A percentile compares a stretch with the other conserved stretches of the same genome.
These are phyloP conservation scores for Tricholoma furcatifolium DNA, from an alignment of 768 basidiomycete species.

Conservation along the genomic window DNA sequence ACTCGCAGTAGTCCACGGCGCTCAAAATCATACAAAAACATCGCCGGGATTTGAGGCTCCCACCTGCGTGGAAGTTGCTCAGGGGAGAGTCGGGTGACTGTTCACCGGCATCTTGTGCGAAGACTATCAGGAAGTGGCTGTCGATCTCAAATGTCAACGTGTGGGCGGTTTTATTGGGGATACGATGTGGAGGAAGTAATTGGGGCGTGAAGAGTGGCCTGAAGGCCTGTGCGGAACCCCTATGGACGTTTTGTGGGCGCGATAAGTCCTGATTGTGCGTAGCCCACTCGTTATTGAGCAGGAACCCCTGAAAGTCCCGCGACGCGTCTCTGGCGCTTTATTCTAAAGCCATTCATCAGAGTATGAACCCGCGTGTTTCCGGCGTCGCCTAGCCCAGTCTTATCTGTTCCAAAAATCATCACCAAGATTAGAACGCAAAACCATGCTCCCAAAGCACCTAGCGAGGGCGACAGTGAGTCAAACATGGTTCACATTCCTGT, in stretches of 20 bases:
- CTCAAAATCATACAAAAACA: conserved; percentile 46
- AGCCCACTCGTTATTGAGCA: conserved; percentile 35
- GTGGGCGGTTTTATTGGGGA: conserved; percentile 12
- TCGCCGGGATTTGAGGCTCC: conserved; percentile 48
- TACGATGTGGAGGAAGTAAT: conserved; percentile 25
- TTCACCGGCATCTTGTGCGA: conserved; percentile 39
- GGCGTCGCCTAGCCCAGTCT: conserved; percentile 45
- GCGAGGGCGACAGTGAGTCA: conserved; percentile 20
- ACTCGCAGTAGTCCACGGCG: conserved; percentile 46
- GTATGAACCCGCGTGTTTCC: conserved; percentile 43
- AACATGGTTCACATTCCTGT: conserved; percentile 24
- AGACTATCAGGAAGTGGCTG: conserved; percentile 19
- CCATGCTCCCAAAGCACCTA: conserved; percentile 16
- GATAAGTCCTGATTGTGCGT: conserved; percentile 31
- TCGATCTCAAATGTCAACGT: conserved; percentile 5
- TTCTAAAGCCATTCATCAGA: conserved; percentile 14
- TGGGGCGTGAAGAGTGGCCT: conserved; percentile 19
- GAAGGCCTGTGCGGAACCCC: conserved; percentile 15
- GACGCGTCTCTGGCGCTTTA: conserved; percentile 51
- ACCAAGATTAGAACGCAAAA: conserved; percentile 17
- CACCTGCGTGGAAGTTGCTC: conserved; percentile 18
- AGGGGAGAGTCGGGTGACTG: conserved; percentile 45
- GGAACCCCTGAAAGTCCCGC: conserved; percentile 30
- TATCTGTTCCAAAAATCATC: conserved; percentile 10
- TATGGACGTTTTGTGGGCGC: conserved; percentile 9